Evolutionary conservation across 2,329 filamentous ascomycete genomes (phyloP).

Genomic region (Penicillium brevicompactum): DNA sequence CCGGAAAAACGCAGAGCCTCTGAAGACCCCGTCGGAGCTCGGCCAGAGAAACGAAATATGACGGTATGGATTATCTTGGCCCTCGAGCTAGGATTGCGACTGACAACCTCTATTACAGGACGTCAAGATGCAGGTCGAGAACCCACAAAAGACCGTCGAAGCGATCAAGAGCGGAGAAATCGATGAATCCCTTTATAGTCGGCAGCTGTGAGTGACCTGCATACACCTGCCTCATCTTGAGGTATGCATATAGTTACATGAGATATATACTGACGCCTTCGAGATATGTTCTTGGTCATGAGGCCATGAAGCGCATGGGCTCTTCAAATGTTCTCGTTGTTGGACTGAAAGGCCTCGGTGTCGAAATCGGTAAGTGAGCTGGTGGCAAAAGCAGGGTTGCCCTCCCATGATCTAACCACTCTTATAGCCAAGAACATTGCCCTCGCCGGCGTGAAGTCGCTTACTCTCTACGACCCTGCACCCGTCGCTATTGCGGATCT

Average conservation of each 20-base stretch:
- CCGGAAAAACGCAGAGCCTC: constrained; percentile 57
- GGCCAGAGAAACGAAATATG: constrained; percentile 57
- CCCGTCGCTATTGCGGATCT: constrained; percentile 84
- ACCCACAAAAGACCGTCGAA: constrained; percentile 59
- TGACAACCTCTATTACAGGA: constrained; percentile 40
- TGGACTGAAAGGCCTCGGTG: constrained; percentile 89
- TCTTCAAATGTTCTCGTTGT: constrained; percentile 92
- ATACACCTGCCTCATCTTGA: background rate
- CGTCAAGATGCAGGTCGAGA: constrained; percentile 64
- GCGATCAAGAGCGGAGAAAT: constrained; percentile 67
- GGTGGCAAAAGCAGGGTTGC: background rate
- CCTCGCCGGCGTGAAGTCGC: constrained; percentile 94
- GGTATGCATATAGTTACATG: no score
- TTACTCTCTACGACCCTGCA: constrained; percentile 88
- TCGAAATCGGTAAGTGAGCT: constrained; percentile 70
- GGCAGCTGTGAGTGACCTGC: constrained; percentile 55
- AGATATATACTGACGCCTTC: constrained; percentile 13
- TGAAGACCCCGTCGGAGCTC: constrained; percentile 48
- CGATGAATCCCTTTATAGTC: constrained; percentile 68
- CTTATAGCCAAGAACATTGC: constrained; percentile 93
- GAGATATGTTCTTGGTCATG: constrained; percentile 70
- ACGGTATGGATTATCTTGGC: constrained; percentile 40
- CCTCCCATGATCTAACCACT: constrained; percentile 4
- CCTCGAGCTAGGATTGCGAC: constrained; percentile 9
- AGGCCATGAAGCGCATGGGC: constrained; percentile 98